Conservation (phyloP, 2,329 filamentous ascomycete species). For the Verticillium dahliae region DNA sequence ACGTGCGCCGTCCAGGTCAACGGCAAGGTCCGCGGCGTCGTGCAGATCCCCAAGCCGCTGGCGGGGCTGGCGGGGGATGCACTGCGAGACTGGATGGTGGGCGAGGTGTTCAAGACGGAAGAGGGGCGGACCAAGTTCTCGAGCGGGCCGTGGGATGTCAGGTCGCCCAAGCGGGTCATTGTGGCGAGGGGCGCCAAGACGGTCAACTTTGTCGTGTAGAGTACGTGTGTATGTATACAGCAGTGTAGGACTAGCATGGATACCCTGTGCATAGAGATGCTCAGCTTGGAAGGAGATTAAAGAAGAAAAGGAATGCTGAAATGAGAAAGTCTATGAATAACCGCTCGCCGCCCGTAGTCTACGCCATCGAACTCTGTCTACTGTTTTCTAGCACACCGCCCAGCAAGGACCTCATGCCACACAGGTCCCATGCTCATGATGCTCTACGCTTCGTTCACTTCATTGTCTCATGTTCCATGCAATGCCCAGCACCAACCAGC, state of each 20-base stretch:
- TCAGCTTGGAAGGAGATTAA: not conserved
- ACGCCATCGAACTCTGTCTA: not conserved
- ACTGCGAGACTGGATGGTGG: conserved; percentile 55
- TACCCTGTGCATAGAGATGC: conserved; percentile 3
- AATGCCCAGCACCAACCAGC: conserved; percentile 3
- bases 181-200: conserved; percentile 61
- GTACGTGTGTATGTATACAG: not conserved
- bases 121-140: conserved; percentile 52
- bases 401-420: too few species aligned
- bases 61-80: conserved; percentile 30
- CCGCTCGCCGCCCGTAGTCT: not conserved
- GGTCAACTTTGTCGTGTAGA: conserved; percentile 66
- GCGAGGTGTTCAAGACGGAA: conserved; percentile 52
- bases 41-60: conserved; percentile 53
- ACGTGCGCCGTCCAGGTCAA: conserved; percentile 70
- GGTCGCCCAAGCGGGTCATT: conserved; percentile 56
- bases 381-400: too few species aligned
- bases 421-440: too few species aligned
- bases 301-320: not conserved
- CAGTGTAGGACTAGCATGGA: conserved; percentile 6
- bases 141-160: conserved; percentile 36
- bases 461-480: not conserved
- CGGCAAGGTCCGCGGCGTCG: conserved; percentile 65
- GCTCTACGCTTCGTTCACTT: too few species aligned
- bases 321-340: not conserved